Percentiles rank a stretch among this genome's conserved stretches.
Evolutionary conservation across 768 basidiomycete species (phyloP).

Genomic region (Symmetrospora coprosmae): DNA sequence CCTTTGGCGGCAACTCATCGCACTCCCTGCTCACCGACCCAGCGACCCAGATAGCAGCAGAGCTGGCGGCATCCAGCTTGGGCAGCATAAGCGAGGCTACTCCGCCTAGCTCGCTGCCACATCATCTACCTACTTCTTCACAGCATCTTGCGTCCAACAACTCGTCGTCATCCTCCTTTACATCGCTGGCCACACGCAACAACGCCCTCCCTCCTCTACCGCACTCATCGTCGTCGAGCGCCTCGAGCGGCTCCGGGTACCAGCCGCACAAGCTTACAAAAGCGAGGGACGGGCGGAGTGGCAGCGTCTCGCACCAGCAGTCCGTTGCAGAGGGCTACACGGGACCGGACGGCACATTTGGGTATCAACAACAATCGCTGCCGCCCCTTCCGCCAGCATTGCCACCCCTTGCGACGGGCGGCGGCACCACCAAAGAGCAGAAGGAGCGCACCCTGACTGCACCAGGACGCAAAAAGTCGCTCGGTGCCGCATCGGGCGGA

Average conservation of each 20-base stretch:
- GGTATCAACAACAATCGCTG: no score
- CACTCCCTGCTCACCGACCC: slow-evolving; percentile 5
- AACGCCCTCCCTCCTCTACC: neutral
- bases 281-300: no score
- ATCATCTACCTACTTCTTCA: neutral
- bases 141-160: neutral
- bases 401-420: no score
- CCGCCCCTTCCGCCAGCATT: no score
- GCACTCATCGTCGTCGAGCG: neutral
- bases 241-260: neutral
- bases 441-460: neutral
- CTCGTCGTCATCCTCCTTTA: neutral
- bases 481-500: neutral
- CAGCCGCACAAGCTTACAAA: neutral
- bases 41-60: slow-evolving; percentile 11
- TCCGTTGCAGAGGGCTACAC: neutral
- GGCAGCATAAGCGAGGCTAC: neutral
- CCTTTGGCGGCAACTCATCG: neutral
- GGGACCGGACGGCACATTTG: neutral
- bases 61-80: slow-evolving; percentile 7
- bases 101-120: neutral
- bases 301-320: no score
- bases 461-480: neutral
- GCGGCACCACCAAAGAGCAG: neutral
- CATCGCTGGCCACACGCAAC: neutral